These are phyloP conservation scores for Mortierella sp. DNA, from an alignment of 371 early-diverging fungal genomes.

Conservation along the genomic window DNA sequence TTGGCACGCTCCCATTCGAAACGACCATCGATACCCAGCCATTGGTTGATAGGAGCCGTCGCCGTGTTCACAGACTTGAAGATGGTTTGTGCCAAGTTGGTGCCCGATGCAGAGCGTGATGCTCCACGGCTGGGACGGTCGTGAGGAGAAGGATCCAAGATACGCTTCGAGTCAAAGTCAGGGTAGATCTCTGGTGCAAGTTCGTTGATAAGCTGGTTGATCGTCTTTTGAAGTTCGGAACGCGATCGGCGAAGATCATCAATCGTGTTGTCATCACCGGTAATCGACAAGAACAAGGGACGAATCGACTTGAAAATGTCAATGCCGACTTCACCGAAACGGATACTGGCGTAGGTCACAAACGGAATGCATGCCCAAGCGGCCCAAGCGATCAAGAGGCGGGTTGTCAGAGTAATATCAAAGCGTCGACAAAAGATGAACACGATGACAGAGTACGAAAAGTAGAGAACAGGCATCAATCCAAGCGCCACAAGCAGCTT, in stretches of 20 bases:
- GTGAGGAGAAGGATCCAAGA: constrained; percentile 47
- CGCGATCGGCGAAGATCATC: constrained; percentile 74
- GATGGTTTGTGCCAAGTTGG: constrained; percentile 49
- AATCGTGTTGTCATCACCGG: constrained; percentile 65
- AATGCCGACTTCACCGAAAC: constrained; percentile 89
- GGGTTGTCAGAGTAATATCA: constrained; percentile 31
- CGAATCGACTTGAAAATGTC: constrained; percentile 86
- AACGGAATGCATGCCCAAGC: constrained; percentile 63
- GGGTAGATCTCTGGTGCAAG: constrained; percentile 90
- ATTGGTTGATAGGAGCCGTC: constrained; percentile 41
- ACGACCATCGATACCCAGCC: constrained; percentile 68
- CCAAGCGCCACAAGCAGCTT: constrained; percentile 88
- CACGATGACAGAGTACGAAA: constrained; percentile 72
- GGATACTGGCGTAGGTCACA: constrained; percentile 83
- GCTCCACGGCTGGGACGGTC: constrained; percentile 41
- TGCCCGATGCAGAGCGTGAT: constrained; percentile 48
- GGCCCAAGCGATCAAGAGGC: constrained; percentile 48
- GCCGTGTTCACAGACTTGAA: constrained; percentile 31
- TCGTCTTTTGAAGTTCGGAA: constrained; percentile 77
- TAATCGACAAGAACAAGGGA: constrained; percentile 82
- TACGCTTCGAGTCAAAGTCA: constrained; percentile 73
- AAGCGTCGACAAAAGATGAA: constrained; percentile 59
- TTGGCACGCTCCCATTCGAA: constrained; percentile 66
- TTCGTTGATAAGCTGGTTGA: constrained; percentile 85
- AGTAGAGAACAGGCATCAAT: constrained; percentile 80